Evolutionary conservation across 352 stramenopile species (phyloP).

Genomic region (Sclerospora graminicola): DNA sequence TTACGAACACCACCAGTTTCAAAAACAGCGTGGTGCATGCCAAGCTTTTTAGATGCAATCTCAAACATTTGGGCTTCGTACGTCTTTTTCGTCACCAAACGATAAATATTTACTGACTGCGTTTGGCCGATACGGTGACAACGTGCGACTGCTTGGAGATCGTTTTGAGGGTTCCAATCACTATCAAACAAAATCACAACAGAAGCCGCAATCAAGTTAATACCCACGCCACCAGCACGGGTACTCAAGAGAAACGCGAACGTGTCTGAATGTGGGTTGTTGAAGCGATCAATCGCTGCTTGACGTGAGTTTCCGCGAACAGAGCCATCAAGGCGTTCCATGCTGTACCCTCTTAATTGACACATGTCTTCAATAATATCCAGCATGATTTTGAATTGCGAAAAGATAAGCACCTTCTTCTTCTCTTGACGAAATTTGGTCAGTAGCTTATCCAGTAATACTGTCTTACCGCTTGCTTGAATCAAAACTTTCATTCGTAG

Average conservation of each 20-base stretch:
- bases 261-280: slow-evolving; percentile 87
- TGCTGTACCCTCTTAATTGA: slow-evolving; percentile 69
- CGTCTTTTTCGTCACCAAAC: slow-evolving; percentile 97
- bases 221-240: slow-evolving; percentile 93
- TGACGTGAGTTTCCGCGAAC: slow-evolving; percentile 95
- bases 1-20: slow-evolving; percentile 89
- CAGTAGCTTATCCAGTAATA: slow-evolving; percentile 98
- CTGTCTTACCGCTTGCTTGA: slow-evolving; percentile 93
- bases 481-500: slow-evolving; percentile 66
- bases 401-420: slow-evolving; percentile 99
- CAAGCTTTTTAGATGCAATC: slow-evolving; percentile 97
- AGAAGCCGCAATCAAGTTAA: slow-evolving; percentile 91
- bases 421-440: slow-evolving; percentile 93
- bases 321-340: slow-evolving; percentile 95
- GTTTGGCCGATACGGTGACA: slow-evolving; percentile 99
- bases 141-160: slow-evolving; percentile 95
- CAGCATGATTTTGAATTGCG: slow-evolving; percentile 98
- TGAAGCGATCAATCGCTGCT: slow-evolving; percentile 98
- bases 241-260: slow-evolving; percentile 97
- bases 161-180: slow-evolving; percentile 99
- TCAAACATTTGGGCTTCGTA: slow-evolving; percentile 99
- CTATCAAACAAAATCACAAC: slow-evolving; percentile 89
- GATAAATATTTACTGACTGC: slow-evolving; percentile 99
- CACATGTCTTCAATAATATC: slow-evolving; percentile 91
- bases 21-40: slow-evolving; percentile 97